These are phyloP conservation scores for Apophysomyces trapeziformis DNA, from an alignment of 371 early-diverging fungal species.

Conservation along the genomic window DNA sequence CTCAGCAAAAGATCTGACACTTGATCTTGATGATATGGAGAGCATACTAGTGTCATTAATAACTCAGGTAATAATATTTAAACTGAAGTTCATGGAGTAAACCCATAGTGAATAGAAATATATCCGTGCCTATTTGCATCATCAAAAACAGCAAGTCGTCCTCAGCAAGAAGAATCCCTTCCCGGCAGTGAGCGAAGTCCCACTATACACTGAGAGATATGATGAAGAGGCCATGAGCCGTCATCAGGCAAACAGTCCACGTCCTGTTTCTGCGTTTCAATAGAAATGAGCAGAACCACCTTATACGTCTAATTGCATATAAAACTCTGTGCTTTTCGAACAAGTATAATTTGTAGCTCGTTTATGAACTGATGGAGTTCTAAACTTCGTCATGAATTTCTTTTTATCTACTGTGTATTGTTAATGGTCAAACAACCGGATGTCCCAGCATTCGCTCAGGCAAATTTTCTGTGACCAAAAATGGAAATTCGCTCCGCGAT, in stretches of 20 bases:
- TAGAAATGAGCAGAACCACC: no score
- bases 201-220: slow-evolving; percentile 18
- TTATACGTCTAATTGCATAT: no score
- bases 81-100: no score
- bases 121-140: slow-evolving; percentile 87
- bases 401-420: no score
- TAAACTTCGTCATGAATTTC: no score
- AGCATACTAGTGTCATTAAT: slow-evolving; percentile 47
- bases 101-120: slow-evolving; percentile 56
- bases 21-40: slow-evolving; percentile 39
- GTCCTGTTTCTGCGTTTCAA: not conserved
- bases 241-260: not conserved
- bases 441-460: no score
- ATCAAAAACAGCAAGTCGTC: slow-evolving; percentile 77
- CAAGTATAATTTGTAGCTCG: no score
- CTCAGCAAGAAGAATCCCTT: slow-evolving; percentile 80
- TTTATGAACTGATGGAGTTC: no score
- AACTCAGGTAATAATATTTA: slow-evolving; percentile 39
- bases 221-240: slow-evolving; percentile 20
- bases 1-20: slow-evolving; percentile 20
- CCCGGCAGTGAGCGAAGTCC: slow-evolving; percentile 52
- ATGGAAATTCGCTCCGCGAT: no score
- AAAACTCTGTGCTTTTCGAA: no score
- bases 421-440: no score
- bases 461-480: no score